Percentiles rank a stretch among this genome's conserved stretches.
These are phyloP conservation scores for Vitis cinerea DNA, from an alignment of 164 flowering plant species.

Conservation along the genomic window DNA sequence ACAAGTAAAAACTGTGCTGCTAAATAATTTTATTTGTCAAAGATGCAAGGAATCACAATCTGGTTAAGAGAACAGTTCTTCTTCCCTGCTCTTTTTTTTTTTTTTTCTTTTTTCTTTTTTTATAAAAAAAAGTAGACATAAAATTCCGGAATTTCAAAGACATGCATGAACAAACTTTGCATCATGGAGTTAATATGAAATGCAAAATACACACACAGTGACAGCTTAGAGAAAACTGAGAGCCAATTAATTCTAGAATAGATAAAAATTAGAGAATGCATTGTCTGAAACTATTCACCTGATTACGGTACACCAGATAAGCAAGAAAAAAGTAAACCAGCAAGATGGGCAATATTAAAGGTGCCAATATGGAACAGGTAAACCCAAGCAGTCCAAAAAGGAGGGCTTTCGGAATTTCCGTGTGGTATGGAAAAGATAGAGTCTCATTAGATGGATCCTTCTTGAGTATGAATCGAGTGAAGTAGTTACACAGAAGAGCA, in stretches of 20 bases:
- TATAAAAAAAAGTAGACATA: too few species aligned
- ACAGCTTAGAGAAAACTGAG: too few species aligned
- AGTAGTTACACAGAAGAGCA: conserved; percentile 53
- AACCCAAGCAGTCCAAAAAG: conserved; percentile 90
- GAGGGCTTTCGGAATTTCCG: conserved; percentile 82
- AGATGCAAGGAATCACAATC: too few species aligned
- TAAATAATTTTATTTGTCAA: too few species aligned
- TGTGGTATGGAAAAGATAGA: conserved; percentile 84
- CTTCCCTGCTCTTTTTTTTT: too few species aligned
- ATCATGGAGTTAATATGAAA: too few species aligned
- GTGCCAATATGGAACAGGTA: conserved; percentile 76
- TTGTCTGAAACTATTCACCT: conserved; percentile 41
- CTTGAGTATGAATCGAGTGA: conserved; percentile 44
- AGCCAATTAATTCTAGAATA: neutral
- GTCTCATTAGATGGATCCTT: conserved; percentile 33
- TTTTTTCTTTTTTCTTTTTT: too few species aligned
- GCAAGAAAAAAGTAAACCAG: conserved; percentile 76
- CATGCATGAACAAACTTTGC: too few species aligned
- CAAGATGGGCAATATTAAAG: conserved; percentile 84
- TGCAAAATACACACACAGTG: too few species aligned
- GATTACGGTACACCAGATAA: conserved; percentile 81
- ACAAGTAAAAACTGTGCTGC: too few species aligned
- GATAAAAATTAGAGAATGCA: neutral
- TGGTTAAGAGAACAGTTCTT: too few species aligned
- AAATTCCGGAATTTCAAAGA: too few species aligned